These are phyloP conservation scores for Globisporangium emineosum DNA, from an alignment of 352 stramenopile genomes.

Conservation along the genomic window DNA sequence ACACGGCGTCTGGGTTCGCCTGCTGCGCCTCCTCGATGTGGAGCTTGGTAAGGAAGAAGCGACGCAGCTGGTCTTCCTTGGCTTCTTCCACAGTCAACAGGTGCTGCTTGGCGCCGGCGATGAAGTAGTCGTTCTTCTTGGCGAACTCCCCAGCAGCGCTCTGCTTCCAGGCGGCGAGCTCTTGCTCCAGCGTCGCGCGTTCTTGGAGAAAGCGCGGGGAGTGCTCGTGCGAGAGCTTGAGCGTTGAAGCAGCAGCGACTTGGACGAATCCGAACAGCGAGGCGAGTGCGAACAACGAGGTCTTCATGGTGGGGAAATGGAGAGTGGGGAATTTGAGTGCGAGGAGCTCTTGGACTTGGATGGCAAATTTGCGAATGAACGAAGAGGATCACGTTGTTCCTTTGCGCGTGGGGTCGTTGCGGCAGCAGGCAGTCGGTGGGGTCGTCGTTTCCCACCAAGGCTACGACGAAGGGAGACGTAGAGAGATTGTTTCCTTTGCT, in stretches of 20 bases:
- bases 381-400: background rate
- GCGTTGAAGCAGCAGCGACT: constrained; percentile 14
- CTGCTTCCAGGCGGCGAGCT: constrained; percentile 49
- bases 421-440: background rate
- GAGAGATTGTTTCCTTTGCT: background rate
- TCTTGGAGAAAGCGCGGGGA: constrained; percentile 48
- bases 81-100: constrained; percentile 13
- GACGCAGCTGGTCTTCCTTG: constrained; percentile 44
- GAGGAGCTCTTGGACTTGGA: background rate
- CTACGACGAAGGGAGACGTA: no score
- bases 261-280: constrained; percentile 18
- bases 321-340: constrained; percentile 15
- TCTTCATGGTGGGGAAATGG: constrained; percentile 29
- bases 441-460: no score
- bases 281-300: constrained; percentile 25
- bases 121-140: constrained; percentile 44
- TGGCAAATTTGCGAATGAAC: constrained; percentile 39
- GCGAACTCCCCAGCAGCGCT: constrained; percentile 45
- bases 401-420: background rate
- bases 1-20: constrained; percentile 54
- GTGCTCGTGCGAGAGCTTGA: constrained; percentile 27
- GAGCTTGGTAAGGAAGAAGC: constrained; percentile 65
- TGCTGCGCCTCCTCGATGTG: constrained; percentile 44
- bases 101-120: constrained; percentile 8
- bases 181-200: constrained; percentile 30